These are phyloP conservation scores for Tricholoma bakamatsutake DNA, from an alignment of 768 basidiomycete species.

Conservation along the genomic window DNA sequence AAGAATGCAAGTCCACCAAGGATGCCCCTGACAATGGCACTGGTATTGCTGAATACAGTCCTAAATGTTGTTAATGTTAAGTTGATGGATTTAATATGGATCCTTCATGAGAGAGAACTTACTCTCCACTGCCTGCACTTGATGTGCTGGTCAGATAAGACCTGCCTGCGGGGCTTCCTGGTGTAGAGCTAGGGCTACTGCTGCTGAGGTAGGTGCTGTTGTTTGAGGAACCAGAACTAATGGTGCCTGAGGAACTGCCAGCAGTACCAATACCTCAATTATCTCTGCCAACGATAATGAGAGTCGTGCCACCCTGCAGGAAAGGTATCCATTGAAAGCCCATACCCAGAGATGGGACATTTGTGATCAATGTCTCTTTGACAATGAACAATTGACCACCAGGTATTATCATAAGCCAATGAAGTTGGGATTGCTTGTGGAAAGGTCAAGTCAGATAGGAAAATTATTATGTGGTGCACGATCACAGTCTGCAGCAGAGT, in stretches of 20 bases:
- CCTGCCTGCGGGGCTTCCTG: conserved; percentile 72
- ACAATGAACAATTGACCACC: conserved; percentile 73
- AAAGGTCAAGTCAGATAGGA: conserved; percentile 1
- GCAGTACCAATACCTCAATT: conserved; percentile 58
- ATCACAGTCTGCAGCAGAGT: too few species aligned
- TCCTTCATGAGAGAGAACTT: background rate
- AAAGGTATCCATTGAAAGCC: conserved; percentile 69
- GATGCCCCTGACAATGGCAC: conserved; percentile 25
- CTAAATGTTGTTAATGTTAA: too few species aligned
- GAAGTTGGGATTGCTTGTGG: conserved; percentile 49
- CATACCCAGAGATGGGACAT: conserved; percentile 38
- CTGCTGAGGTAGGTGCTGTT: conserved; percentile 50
- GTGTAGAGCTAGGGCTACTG: conserved; percentile 70
- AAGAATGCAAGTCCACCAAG: conserved; percentile 19
- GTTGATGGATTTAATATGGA: background rate
- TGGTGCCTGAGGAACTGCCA: conserved; percentile 56
- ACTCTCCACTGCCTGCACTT: conserved; percentile 25
- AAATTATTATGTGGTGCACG: too few species aligned
- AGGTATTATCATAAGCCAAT: conserved; percentile 72
- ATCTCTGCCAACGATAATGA: conserved; percentile 67
- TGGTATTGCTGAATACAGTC: conserved; percentile 25
- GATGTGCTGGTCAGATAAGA: conserved; percentile 53
- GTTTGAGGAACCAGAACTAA: conserved; percentile 44
- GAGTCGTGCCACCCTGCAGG: conserved; percentile 57
- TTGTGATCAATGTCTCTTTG: conserved; percentile 43